Evolutionary conservation across 352 stramenopile species (phyloP), one percentile per base, ranked within the genome.

Genomic region (Blastocystis sp.): DNA sequence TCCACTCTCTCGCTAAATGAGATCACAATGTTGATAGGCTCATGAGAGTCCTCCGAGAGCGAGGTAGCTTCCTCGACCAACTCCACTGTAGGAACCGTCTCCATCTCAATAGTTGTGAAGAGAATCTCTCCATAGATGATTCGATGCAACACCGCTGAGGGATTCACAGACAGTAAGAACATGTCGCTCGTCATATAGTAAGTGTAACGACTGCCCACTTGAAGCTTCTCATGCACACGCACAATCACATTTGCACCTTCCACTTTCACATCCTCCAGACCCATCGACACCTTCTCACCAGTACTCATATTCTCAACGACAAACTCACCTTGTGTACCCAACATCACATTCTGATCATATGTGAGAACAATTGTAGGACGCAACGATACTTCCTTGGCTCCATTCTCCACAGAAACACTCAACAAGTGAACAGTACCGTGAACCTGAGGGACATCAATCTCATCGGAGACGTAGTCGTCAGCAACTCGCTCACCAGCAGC

Each of bases 361-460:
- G 51, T 63, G 3, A 80, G 24, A 27, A 21, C 21, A 16, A 80
- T 32, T 32, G 27, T n/a, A n/a, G 69, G 69, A 21, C 32, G 42
- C n/a, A 80, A 32, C n/a, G 69, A 80, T 42, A 80, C 69, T 9
- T 80, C 69, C 69, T 35, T 37, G 0, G 19, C 43, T 24, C 69
- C 69, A 29, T 80, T 43, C 43, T 42, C 65, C 43, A 80, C n/a
- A 4, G 35, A 37, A 16, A n/a, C 19, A 24, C 24, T 39, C 43
- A 49, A 11, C 39, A 46, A 3, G 14, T 24, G n/a, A 27, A 80
- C 16, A 49, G 29, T 54, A 19, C 35, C 51, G 0, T 46, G 39
- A 4, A 43, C 21, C 11, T 24, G 27, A 32, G 69, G 69, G 12
- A 80, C 43, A 27, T 2, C 12, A 24, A 63, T 54, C 19, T 0